Percentiles rank a stretch among this genome's conserved stretches.
Evolutionary conservation across 179 eudicot species (phyloP).

Genomic region (Sideroxylon spinosum): DNA sequence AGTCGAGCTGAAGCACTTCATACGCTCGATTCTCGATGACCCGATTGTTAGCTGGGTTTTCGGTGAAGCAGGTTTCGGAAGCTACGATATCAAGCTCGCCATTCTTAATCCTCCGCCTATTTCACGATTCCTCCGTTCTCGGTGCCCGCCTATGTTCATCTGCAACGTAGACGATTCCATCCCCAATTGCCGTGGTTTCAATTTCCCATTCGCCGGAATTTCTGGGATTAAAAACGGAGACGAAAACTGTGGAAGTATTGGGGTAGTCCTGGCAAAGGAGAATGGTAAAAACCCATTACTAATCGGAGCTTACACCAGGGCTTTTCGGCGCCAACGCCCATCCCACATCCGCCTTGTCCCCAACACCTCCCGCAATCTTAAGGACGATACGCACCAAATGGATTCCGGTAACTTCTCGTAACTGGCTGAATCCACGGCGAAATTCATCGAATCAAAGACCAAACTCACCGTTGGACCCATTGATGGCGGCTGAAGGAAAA

Average conservation of each 20-base stretch:
- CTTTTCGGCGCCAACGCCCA: constrained; percentile 59
- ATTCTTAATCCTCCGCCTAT: constrained; percentile 53
- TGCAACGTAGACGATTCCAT: constrained; percentile 46
- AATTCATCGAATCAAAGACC: constrained; percentile 52
- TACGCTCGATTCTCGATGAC: constrained; percentile 80
- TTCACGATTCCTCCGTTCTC: constrained; percentile 31
- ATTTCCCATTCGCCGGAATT: constrained; percentile 39
- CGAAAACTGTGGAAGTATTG: constrained; percentile 44
- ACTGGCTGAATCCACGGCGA: constrained; percentile 57
- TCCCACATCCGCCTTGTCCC: constrained; percentile 62
- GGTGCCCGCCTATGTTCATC: constrained; percentile 54
- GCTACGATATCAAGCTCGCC: constrained; percentile 59
- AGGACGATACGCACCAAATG: constrained; percentile 38
- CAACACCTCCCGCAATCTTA: constrained; percentile 22
- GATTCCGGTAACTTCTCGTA: constrained; percentile 50
- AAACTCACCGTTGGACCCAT: constrained; percentile 46
- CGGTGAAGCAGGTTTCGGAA: constrained; percentile 82
- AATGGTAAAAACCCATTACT: constrained; percentile 60
- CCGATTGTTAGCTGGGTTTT: constrained; percentile 84
- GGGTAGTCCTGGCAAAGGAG: constrained; percentile 45
- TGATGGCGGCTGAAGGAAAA: too few relatives aligned
- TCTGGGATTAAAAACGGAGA: constrained; percentile 20
- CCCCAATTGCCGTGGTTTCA: constrained; percentile 21
- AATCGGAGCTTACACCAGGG: constrained; percentile 61
- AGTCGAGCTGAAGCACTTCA: constrained; percentile 73